Evolutionary conservation across 805 yeast species (phyloP).

Genomic region (Candida tammaniensis): DNA sequence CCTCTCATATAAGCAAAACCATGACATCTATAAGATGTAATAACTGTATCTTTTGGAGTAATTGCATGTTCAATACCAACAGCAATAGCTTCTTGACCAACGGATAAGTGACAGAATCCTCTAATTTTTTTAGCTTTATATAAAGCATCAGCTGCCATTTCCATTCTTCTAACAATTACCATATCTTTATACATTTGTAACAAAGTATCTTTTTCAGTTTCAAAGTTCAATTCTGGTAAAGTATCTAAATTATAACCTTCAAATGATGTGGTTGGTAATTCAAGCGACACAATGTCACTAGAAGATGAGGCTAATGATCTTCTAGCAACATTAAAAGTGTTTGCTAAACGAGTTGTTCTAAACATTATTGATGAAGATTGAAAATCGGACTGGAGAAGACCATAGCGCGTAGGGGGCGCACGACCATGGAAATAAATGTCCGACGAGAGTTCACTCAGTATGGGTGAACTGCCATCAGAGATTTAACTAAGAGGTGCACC

Average conservation of each 20-base stretch:
- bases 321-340: constrained; percentile 15
- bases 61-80: constrained; percentile 97
- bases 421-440: too few species aligned
- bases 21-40: constrained; percentile 98
- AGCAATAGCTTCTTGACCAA: constrained; percentile 98
- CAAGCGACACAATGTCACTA: constrained; percentile 45
- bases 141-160: constrained; percentile 97
- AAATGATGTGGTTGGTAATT: constrained; percentile 77
- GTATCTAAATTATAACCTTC: constrained; percentile 74
- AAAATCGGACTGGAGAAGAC: constrained; percentile 8
- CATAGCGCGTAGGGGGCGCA: too few species aligned
- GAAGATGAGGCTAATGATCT: constrained; percentile 36
- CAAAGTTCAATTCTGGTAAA: constrained; percentile 66
- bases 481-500: too few species aligned
- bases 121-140: constrained; percentile 98
- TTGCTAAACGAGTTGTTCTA: constrained; percentile 4
- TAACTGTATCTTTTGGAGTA: constrained; percentile 78
- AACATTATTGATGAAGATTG: constrained; percentile 5
- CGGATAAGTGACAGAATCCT: constrained; percentile 98
- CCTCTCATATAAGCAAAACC: constrained; percentile 98
- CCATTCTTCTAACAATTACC: constrained; percentile 93
- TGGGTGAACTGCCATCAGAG: too few species aligned
- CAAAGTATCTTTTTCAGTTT: constrained; percentile 75
- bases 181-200: constrained; percentile 95
- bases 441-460: too few species aligned